phyloP scores from a whole-genome alignment of 139 green algal genomes.

The Coccomyxa sp. region DNA sequence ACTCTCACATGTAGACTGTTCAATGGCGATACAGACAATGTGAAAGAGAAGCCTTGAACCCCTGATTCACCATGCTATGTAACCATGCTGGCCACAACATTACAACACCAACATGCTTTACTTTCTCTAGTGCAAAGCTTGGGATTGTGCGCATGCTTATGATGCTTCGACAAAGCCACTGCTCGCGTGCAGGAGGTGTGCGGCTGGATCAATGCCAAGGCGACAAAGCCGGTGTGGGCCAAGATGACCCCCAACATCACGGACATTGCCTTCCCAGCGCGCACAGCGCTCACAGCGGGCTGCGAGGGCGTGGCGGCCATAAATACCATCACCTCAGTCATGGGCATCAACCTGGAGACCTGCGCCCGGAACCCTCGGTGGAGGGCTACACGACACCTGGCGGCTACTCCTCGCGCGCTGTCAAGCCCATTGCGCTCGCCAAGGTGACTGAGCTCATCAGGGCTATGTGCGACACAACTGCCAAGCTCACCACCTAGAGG shows the following conservation, averaged over 20 bases:
- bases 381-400: constrained; percentile 74
- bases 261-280: constrained; percentile 74
- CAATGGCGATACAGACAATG: constrained; percentile 1
- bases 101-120: too few species aligned
- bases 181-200: constrained; percentile 85
- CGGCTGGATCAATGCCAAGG: constrained; percentile 81
- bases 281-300: constrained; percentile 38
- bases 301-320: constrained; percentile 78
- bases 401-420: constrained; percentile 80
- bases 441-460: constrained; percentile 49
- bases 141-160: too few species aligned
- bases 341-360: constrained; percentile 94
- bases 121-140: too few species aligned
- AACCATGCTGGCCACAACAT: too few species aligned
- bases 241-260: constrained; percentile 99
- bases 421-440: constrained; percentile 96
- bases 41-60: too few species aligned
- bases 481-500: too few species aligned
- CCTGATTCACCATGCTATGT: too few species aligned
- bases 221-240: constrained; percentile 90
- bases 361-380: constrained; percentile 69
- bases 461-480: too few species aligned
- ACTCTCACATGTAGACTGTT: too few species aligned
- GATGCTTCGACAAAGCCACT: too few species aligned
- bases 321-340: constrained; percentile 88